Conservation (phyloP, 2,329 filamentous ascomycete genomes). For the Curvularia verruculosa region DNA sequence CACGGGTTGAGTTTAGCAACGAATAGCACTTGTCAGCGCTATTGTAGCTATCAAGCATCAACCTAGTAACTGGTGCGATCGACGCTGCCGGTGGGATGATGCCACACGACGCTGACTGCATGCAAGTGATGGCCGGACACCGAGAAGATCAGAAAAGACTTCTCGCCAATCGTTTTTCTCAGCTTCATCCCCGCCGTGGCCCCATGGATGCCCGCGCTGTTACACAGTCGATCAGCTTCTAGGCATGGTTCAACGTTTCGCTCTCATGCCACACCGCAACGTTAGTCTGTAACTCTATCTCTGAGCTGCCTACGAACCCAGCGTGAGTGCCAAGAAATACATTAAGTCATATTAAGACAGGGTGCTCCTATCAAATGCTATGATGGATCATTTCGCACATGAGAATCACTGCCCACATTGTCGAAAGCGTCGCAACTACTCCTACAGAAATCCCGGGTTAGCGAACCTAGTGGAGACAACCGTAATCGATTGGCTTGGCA, state of each 20-base stretch:
- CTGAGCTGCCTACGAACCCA: neutral
- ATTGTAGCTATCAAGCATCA: neutral
- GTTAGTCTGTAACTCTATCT: no score
- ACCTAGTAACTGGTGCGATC: neutral
- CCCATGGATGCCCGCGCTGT: neutral
- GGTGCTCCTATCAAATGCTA: neutral
- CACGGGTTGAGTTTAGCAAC: conserved; percentile 14
- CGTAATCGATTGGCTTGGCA: neutral
- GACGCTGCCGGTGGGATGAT: neutral
- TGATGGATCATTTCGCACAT: neutral
- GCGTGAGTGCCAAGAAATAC: neutral
- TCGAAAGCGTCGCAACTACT: neutral
- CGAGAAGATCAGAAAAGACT: neutral
- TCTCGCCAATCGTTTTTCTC: neutral
- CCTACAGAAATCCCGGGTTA: neutral
- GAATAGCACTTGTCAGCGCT: conserved; percentile 11
- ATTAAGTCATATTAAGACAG: neutral
- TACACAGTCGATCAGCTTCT: neutral
- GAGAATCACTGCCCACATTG: neutral
- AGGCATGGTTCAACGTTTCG: neutral
- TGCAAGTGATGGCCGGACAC: neutral
- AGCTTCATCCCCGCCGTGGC: neutral
- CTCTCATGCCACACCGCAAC: neutral
- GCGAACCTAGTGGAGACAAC: no score
- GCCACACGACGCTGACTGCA: neutral